Evolutionary conservation across 768 basidiomycete genomes (phyloP).

Genomic region (Collybia sp.): DNA sequence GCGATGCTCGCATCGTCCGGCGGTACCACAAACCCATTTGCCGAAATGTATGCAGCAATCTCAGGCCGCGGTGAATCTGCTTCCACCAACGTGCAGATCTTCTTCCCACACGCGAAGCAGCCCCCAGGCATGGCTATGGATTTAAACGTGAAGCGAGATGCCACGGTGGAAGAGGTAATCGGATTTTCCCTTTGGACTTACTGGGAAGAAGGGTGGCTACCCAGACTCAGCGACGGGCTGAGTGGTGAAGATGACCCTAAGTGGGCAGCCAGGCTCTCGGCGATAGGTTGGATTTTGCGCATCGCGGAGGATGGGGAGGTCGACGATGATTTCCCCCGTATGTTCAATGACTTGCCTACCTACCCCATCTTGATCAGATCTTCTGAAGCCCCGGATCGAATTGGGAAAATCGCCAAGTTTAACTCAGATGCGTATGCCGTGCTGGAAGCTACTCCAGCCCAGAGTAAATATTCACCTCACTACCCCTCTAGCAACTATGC

Average conservation of each 20-base stretch:
- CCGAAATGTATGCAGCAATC: conserved; percentile 81
- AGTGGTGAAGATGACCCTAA: conserved; percentile 58
- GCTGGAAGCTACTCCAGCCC: conserved; percentile 65
- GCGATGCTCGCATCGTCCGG: conserved; percentile 69
- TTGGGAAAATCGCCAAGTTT: conserved; percentile 82
- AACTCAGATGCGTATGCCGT: conserved; percentile 88
- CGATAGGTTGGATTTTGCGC: conserved; percentile 87
- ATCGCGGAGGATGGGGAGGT: conserved; percentile 98
- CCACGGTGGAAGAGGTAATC: conserved; percentile 92
- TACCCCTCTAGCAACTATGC: conserved; percentile 12
- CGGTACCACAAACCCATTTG: conserved; percentile 77
- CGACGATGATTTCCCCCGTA: conserved; percentile 97
- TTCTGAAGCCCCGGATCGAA: conserved; percentile 83
- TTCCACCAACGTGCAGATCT: conserved; percentile 65
- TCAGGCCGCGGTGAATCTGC: conserved; percentile 70
- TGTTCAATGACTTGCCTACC: conserved; percentile 22
- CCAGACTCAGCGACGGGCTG: conserved; percentile 67
- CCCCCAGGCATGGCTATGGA: conserved; percentile 61
- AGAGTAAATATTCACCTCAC: conserved; percentile 41
- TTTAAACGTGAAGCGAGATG: conserved; percentile 79
- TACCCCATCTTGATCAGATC: conserved; percentile 3
- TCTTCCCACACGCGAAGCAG: conserved; percentile 75
- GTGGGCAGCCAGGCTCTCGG: conserved; percentile 54
- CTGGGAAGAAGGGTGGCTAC: conserved; percentile 84
- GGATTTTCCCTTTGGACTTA: conserved; percentile 91